Evolutionary conservation across 2,329 filamentous ascomycete species (phyloP).

Genomic region (Metarhizium brunneum): DNA sequence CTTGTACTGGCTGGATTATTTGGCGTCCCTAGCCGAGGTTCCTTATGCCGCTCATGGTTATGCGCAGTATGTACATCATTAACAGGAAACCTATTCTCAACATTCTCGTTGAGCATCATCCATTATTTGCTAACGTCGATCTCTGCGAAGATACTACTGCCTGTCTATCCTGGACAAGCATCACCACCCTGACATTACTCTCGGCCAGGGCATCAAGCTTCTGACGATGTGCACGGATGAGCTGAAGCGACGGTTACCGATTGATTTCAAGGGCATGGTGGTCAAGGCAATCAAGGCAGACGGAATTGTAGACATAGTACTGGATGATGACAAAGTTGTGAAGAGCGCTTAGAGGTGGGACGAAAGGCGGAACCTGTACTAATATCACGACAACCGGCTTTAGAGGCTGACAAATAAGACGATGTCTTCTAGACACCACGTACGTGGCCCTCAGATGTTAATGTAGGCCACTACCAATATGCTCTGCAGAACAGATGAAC

Average conservation of each 20-base stretch:
- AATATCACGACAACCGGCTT: slow-evolving; percentile 17
- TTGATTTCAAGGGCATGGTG: slow-evolving; percentile 95
- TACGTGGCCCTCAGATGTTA: neutral
- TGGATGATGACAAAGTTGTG: slow-evolving; percentile 70
- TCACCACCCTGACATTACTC: slow-evolving; percentile 86
- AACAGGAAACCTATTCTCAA: neutral
- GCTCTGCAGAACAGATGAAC: neutral
- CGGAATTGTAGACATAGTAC: slow-evolving; percentile 76
- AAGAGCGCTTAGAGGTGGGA: slow-evolving; percentile 39
- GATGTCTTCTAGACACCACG: neutral
- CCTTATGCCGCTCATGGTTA: slow-evolving; percentile 98
- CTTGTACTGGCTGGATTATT: slow-evolving; percentile 95
- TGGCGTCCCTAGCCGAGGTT: slow-evolving; percentile 77
- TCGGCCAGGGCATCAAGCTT: slow-evolving; percentile 85
- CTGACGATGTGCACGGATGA: slow-evolving; percentile 94
- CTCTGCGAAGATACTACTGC: slow-evolving; percentile 72
- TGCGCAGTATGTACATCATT: slow-evolving; percentile 62
- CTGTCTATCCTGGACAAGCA: slow-evolving; percentile 97
- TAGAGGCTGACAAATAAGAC: neutral
- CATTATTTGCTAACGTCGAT: slow-evolving; percentile 3
- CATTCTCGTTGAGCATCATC: neutral
- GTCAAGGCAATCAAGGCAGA: slow-evolving; percentile 96
- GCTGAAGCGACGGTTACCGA: slow-evolving; percentile 89
- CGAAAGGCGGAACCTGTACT: slow-evolving; percentile 23
- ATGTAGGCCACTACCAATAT: neutral